Percentiles rank a stretch among this genome's conserved stretches.
Conservation (phyloP, 2,329 filamentous ascomycete genomes). For the Fragosphaeria purpurea region DNA sequence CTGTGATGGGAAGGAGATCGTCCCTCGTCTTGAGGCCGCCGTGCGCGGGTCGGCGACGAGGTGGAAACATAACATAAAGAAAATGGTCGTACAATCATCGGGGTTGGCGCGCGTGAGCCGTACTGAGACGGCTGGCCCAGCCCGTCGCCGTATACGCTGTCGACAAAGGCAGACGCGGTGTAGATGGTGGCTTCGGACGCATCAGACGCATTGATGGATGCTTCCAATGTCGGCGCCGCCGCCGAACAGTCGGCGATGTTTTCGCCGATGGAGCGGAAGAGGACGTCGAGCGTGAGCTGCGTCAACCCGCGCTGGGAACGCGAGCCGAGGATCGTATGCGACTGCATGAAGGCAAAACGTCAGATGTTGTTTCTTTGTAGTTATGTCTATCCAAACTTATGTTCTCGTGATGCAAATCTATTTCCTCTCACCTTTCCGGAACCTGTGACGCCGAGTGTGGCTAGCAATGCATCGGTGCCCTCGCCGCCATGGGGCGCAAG, state of each 20-base stretch:
- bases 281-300: slow-evolving; percentile 79
- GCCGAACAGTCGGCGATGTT: slow-evolving; percentile 56
- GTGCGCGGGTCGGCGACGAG: neutral
- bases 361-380: too few relatives aligned
- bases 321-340: slow-evolving; percentile 89
- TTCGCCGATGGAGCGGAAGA: slow-evolving; percentile 71
- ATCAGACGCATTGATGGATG: slow-evolving; percentile 68
- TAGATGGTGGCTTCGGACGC: slow-evolving; percentile 70
- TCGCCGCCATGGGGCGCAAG: slow-evolving; percentile 62
- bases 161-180: slow-evolving; percentile 66
- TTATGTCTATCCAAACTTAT: too few relatives aligned
- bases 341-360: slow-evolving; percentile 41
- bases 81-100: slow-evolving; percentile 50
- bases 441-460: slow-evolving; percentile 87
- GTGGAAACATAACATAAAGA: slow-evolving; percentile 32
- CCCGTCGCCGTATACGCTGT: slow-evolving; percentile 62
- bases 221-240: slow-evolving; percentile 49
- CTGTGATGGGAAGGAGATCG: neutral
- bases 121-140: slow-evolving; percentile 41
- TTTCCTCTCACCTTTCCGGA: slow-evolving; percentile 72
- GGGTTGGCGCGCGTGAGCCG: slow-evolving; percentile 57
- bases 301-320: slow-evolving; percentile 78
- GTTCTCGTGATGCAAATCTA: too few relatives aligned
- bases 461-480: slow-evolving; percentile 79
- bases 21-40: neutral